Base-by-base conservation (phyloP, 306 rosid genomes). In the Gillenia trifoliata region DNA sequence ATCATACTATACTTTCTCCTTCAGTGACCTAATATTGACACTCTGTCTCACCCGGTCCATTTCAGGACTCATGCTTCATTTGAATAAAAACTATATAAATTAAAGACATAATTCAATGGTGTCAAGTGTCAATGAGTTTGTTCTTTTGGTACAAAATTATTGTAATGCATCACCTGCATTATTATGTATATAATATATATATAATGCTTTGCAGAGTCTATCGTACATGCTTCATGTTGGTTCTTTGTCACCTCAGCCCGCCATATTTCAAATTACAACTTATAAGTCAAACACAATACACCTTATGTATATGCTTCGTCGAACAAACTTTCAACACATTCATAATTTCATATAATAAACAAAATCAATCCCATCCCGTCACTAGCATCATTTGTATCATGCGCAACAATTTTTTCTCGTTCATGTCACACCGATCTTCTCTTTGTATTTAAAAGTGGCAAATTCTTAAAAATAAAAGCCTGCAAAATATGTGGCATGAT, bases 311-410 rank as follows among this genome's bases (percentile, higher is more conserved):
- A 41, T 59, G 4, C 38, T 6, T 72, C 76, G 26, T 59, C 49
- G n/a, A 40, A 26, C 57, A 59, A 40, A 72, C 76, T 59, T 72
- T 72, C 43, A 38, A 59, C 29, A 28, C 29, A 30, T 30, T 63
- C 1, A n/a, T n/a, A n/a, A n/a, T n/a, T n/a, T n/a, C n/a, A 29
- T 29, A 30, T 36, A 13, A 36, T 38, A 9, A 56, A 19, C 66
- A 31, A 26, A 45, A 15, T 45, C 7, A 45, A 70, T 31, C 3
- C 6, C 64, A 2, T 10, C 62, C 49, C 6, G 11, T 19, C 33
- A n/a, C 20, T 55, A 34, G 67, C n/a, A 57, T 59, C 41, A 26
- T 20, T 72, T 72, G 28, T 57, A 59, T 72, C 68, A 40, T 55
- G 76, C 76, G n/a, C 52, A 28, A 71, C 19, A 55, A 13, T 23